Conservation (phyloP, 2,329 filamentous ascomycete genomes). For the Biscogniauxia mediterranea region DNA sequence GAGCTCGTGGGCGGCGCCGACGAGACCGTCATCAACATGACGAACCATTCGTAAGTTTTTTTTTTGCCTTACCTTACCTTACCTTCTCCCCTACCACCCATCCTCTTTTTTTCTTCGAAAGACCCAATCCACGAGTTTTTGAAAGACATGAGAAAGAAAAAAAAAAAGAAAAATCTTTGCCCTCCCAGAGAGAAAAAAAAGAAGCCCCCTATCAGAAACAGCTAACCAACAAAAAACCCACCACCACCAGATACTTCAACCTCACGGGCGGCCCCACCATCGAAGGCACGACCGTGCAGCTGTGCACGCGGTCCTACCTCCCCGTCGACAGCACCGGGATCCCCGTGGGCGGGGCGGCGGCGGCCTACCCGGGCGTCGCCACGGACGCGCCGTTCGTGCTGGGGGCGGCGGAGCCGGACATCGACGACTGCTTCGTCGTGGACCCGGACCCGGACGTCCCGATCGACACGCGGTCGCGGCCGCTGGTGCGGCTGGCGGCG, state of each 20-base stretch:
- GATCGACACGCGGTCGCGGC: slow-evolving; percentile 62
- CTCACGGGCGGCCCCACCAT: slow-evolving; percentile 52
- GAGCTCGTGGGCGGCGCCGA: slow-evolving; percentile 74
- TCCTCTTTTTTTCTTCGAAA: too few species aligned
- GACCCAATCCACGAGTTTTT: background rate
- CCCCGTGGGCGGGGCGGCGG: slow-evolving; percentile 64
- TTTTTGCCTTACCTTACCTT: background rate
- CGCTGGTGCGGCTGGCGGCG: slow-evolving; percentile 65
- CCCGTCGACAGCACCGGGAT: slow-evolving; percentile 73
- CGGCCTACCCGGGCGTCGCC: slow-evolving; percentile 64
- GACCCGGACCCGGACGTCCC: slow-evolving; percentile 52
- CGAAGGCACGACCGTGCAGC: slow-evolving; percentile 63
- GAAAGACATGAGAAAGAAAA: background rate
- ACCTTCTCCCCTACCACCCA: background rate
- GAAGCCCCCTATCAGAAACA: too few species aligned
- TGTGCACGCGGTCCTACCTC: slow-evolving; percentile 64
- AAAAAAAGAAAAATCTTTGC: background rate
- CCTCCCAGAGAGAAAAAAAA: too few species aligned
- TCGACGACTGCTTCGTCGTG: slow-evolving; percentile 90
- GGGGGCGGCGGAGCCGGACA: slow-evolving; percentile 66
- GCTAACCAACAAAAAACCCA: background rate
- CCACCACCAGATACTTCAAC: slow-evolving; percentile 59
- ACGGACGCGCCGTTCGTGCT: slow-evolving; percentile 70
- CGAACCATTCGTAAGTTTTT: slow-evolving; percentile 78
- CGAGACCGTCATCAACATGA: slow-evolving; percentile 91